A percentile compares a stretch with the other conserved stretches of the same genome.
These are phyloP conservation scores for Magnolia sinica DNA, from an alignment of 164 flowering plant genomes.

Conservation along the genomic window DNA sequence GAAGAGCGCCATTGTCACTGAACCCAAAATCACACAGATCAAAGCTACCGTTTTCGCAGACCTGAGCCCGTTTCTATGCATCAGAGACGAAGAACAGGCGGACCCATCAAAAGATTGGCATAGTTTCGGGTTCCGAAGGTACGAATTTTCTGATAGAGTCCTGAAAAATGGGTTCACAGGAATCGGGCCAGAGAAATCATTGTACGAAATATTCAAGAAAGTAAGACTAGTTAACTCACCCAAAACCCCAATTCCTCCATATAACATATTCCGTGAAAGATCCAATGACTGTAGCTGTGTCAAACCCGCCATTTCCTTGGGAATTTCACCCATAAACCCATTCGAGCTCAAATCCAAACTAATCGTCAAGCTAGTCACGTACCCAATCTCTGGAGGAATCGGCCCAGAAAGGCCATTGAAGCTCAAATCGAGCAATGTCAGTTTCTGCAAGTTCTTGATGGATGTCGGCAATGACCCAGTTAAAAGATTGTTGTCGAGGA, in stretches of 20 bases:
- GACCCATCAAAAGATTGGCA: slow-evolving; percentile 74
- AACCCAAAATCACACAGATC: slow-evolving; percentile 50
- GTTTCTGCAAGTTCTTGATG: slow-evolving; percentile 57
- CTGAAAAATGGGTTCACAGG: slow-evolving; percentile 83
- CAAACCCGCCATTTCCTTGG: slow-evolving; percentile 61
- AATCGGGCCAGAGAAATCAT: slow-evolving; percentile 90
- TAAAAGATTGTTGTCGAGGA: slow-evolving; percentile 72
- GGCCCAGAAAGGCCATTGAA: slow-evolving; percentile 66
- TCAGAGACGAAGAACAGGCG: slow-evolving; percentile 56
- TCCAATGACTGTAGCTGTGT: slow-evolving; percentile 85
- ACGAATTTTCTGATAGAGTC: slow-evolving; percentile 57
- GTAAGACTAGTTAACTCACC: slow-evolving; percentile 73
- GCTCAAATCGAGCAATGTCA: slow-evolving; percentile 88
- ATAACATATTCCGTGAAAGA: slow-evolving; percentile 66
- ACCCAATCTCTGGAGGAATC: slow-evolving; percentile 81
- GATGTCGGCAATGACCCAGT: slow-evolving; percentile 69
- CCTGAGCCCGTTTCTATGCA: slow-evolving; percentile 37
- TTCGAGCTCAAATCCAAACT: slow-evolving; percentile 81
- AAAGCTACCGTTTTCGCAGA: slow-evolving; percentile 64
- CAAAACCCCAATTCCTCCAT: slow-evolving; percentile 59
- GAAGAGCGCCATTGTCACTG: slow-evolving; percentile 43
- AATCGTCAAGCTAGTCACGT: slow-evolving; percentile 74
- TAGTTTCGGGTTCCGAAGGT: slow-evolving; percentile 51
- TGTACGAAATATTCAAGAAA: slow-evolving; percentile 74
- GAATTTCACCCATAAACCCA: slow-evolving; percentile 67